phyloP scores from a whole-genome alignment of 2,329 filamentous ascomycete species.

The Exophiala bonariae region DNA sequence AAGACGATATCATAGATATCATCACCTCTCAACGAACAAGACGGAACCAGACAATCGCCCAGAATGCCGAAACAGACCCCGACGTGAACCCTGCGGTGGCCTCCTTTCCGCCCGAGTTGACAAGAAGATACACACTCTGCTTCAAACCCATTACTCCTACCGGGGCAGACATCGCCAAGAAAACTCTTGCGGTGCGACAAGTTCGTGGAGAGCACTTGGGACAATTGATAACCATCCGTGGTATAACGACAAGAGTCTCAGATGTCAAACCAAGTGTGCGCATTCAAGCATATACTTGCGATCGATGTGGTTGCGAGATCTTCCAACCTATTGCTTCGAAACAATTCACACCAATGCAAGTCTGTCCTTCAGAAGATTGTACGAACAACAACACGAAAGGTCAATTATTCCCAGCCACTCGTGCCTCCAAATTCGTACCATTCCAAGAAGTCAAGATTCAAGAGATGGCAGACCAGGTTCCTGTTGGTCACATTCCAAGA shows the following conservation, averaged over 20 bases:
- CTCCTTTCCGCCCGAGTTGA: slow-evolving; percentile 88
- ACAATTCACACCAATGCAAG: slow-evolving; percentile 81
- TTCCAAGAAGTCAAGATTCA: slow-evolving; percentile 99
- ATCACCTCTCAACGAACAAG: slow-evolving; percentile 89
- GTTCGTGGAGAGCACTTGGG: slow-evolving; percentile 92
- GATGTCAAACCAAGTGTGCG: slow-evolving; percentile 98
- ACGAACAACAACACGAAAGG: slow-evolving; percentile 87
- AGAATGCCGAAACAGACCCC: slow-evolving; percentile 64
- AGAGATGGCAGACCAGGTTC: slow-evolving; percentile 98
- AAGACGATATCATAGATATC: slow-evolving; percentile 95
- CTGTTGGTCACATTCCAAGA: slow-evolving; percentile 93
- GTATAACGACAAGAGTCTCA: slow-evolving; percentile 91
- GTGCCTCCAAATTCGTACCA: slow-evolving; percentile 92
- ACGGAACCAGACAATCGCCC: slow-evolving; percentile 75
- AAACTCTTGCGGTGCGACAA: slow-evolving; percentile 84
- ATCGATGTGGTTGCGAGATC: slow-evolving; percentile 93
- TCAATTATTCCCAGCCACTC: slow-evolving; percentile 89
- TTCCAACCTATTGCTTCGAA: slow-evolving; percentile 94
- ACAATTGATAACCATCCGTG: slow-evolving; percentile 87
- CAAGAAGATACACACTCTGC: slow-evolving; percentile 89
- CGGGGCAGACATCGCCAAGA: slow-evolving; percentile 63
- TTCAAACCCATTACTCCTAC: slow-evolving; percentile 88
- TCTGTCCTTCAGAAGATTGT: slow-evolving; percentile 90
- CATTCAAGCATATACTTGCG: slow-evolving; percentile 97
- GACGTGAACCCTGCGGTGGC: slow-evolving; percentile 68